phyloP scores from a whole-genome alignment of 1,139 yeast species.

The Zygoascus hellenicus region DNA sequence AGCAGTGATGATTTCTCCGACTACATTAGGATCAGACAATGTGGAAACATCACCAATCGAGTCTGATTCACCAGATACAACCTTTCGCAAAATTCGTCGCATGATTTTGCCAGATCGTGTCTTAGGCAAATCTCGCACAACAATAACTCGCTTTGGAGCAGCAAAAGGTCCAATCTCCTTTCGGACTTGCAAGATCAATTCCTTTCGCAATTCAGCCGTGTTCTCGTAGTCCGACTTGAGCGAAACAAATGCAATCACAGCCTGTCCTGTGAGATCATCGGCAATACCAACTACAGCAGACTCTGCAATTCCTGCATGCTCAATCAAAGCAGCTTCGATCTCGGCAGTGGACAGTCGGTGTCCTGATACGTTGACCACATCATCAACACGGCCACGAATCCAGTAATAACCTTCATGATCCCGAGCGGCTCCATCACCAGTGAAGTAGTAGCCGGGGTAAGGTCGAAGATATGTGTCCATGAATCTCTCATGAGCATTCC shows the following conservation, averaged over 20 bases:
- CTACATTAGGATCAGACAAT: constrained; percentile 80
- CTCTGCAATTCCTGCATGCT: constrained; percentile 77
- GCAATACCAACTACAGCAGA: constrained; percentile 92
- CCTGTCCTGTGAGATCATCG: constrained; percentile 97
- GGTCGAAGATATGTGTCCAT: constrained; percentile 93
- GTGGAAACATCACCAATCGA: constrained; percentile 92
- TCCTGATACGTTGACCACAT: constrained; percentile 95
- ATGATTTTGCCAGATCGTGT: constrained; percentile 97
- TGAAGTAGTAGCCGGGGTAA: constrained; percentile 93
- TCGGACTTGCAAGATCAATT: constrained; percentile 80
- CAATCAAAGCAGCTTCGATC: constrained; percentile 87
- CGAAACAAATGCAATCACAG: constrained; percentile 89
- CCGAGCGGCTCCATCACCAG: constrained; percentile 98
- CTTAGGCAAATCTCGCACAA: constrained; percentile 91
- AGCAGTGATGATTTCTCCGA: constrained; percentile 58
- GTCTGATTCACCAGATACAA: constrained; percentile 83
- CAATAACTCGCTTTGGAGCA: constrained; percentile 86
- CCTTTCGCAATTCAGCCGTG: constrained; percentile 64
- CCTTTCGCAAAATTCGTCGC: constrained; percentile 95
- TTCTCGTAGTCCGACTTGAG: constrained; percentile 56
- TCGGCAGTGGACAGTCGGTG: constrained; percentile 97
- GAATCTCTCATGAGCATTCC: constrained; percentile 84
- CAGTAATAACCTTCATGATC: constrained; percentile 97
- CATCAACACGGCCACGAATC: constrained; percentile 98
- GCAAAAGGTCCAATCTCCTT: constrained; percentile 97